A percentile compares a stretch with the other conserved stretches of the same genome.
Evolutionary conservation across 148 eudicot species (phyloP).

Genomic region (Drosera capensis): DNA sequence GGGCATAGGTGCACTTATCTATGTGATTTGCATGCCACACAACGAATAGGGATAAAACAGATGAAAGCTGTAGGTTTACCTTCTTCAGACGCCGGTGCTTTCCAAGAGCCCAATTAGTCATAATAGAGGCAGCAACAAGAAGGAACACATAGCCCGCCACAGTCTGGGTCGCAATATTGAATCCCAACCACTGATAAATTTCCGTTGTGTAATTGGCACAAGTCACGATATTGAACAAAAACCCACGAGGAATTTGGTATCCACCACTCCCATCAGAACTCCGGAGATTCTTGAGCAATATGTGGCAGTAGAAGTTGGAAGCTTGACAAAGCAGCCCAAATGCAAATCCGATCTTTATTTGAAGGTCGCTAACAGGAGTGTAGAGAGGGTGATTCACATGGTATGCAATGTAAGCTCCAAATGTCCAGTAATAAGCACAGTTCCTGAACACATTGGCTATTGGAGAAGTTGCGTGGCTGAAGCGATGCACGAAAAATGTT

Average conservation of each 20-base stretch:
- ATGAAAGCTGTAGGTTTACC: constrained; percentile 26
- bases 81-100: constrained; percentile 84
- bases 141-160: constrained; percentile 77
- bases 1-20: too few species aligned
- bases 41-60: too few species aligned
- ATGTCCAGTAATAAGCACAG: constrained; percentile 86
- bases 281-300: constrained; percentile 76
- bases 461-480: constrained; percentile 97
- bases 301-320: constrained; percentile 86
- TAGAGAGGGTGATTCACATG: constrained; percentile 81
- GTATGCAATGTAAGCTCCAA: constrained; percentile 88
- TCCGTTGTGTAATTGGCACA: constrained; percentile 97
- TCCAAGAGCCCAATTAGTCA: constrained; percentile 98
- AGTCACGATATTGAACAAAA: constrained; percentile 89
- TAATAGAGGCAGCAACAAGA: constrained; percentile 71
- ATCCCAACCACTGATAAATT: constrained; percentile 98
- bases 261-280: constrained; percentile 48
- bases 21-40: too few species aligned
- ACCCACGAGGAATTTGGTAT: constrained; percentile 87
- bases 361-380: constrained; percentile 81
- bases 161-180: constrained; percentile 91
- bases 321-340: constrained; percentile 71
- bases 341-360: constrained; percentile 85
- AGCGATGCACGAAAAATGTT: constrained; percentile 90
- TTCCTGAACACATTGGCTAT: constrained; percentile 82